Evolutionary conservation across 2,329 filamentous ascomycete species (phyloP), one percentile per base, ranked within the genome.

Genomic region (Passalora sequoiae): DNA sequence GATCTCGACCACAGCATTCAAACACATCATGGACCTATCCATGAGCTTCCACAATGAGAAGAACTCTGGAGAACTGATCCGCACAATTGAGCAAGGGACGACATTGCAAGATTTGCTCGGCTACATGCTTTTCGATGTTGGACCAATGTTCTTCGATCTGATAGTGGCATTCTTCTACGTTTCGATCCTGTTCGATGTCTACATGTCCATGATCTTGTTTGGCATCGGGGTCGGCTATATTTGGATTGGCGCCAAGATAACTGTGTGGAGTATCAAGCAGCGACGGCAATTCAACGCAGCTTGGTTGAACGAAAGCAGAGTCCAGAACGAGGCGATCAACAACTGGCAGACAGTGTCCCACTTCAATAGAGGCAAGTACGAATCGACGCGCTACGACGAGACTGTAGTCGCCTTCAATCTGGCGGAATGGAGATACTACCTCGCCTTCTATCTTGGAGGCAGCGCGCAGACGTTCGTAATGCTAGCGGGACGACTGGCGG

Each of bases 41-140:
- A 82, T 82, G 66, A 80, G 85, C 48, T 86, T 85, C 42, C 83
- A 87, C 57, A 77, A 78, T 13, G 73, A 74, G 38, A 82, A 83
- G 50, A 73, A 77, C 41, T 80, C 78, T 1, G 80, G 78, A 1
- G 77, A 83, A 48, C 69, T 86, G 0, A 77, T 80, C 60, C 76
- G 78, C 50, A 75, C 80, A 3, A 73, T 86, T n/a, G 71, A 75
- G 38, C 80, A 83, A 53, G 83, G 80, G 0, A 69, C 73, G 29
- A 73, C 78, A 2, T 65, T 86, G 9, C 76, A 76, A 30, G 68
- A 75, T 27, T 62, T 86, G 2, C 65, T 85, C 8, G 76, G 83
- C 32, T 73, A 74, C 28, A 64, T 80, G 3, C 62, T 80, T 2
- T 80, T 85, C 47, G 69, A 77, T 12, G 67, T 85, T 13, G 57